Percentiles rank a stretch among this genome's conserved stretches.
Conservation (phyloP, 768 basidiomycete genomes). For the Tylopilus felleus region DNA sequence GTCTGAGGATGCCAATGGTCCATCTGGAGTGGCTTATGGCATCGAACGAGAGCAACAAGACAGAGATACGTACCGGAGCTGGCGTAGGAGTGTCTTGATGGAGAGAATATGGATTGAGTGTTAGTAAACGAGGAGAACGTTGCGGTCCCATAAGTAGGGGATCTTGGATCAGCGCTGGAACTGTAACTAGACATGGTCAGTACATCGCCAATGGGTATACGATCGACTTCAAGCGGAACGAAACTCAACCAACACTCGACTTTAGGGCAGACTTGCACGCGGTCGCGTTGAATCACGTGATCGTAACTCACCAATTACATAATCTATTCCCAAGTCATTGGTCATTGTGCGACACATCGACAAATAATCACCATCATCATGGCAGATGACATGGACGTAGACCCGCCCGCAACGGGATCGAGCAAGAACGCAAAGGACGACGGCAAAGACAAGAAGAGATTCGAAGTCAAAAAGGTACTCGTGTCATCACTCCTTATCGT, state of each 20-base stretch:
- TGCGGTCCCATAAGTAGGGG: slow-evolving; percentile 59
- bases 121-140: slow-evolving; percentile 52
- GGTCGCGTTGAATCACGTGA: slow-evolving; percentile 40
- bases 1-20: slow-evolving; percentile 48
- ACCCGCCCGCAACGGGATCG: slow-evolving; percentile 38
- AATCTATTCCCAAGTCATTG: background rate
- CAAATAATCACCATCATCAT: slow-evolving; percentile 15
- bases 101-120: slow-evolving; percentile 53
- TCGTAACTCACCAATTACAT: slow-evolving; percentile 11
- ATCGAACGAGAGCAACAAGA: background rate
- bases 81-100: slow-evolving; percentile 57
- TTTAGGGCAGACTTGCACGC: slow-evolving; percentile 41
- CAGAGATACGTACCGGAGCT: slow-evolving; percentile 45
- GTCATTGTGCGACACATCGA: background rate
- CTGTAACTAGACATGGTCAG: slow-evolving; percentile 40
- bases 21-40: slow-evolving; percentile 32
- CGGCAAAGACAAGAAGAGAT: slow-evolving; percentile 73
- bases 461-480: slow-evolving; percentile 97
- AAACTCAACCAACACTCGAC: slow-evolving; percentile 25
- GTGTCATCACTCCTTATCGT: background rate
- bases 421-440: slow-evolving; percentile 52
- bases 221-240: slow-evolving; percentile 4
- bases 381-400: slow-evolving; percentile 73
- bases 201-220: slow-evolving; percentile 25
- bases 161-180: slow-evolving; percentile 47